These are phyloP conservation scores for Eucalyptus albens DNA, from an alignment of 345 rosid species.

Conservation along the genomic window DNA sequence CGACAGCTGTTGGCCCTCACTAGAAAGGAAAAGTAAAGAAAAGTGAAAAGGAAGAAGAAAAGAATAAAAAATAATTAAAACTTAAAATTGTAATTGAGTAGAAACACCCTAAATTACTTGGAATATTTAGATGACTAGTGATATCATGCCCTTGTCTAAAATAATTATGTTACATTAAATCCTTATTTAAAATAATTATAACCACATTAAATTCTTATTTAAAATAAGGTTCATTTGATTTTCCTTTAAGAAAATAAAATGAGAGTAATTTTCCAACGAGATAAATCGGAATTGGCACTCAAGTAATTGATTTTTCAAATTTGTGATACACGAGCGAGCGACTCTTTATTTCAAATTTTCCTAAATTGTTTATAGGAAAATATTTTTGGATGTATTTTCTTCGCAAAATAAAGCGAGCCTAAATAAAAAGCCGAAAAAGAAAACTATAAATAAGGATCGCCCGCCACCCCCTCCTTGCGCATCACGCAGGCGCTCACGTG, in stretches of 20 bases:
- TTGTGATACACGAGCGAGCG: too few species aligned
- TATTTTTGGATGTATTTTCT: not conserved
- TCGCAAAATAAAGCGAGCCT: not conserved
- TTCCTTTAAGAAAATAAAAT: too few species aligned
- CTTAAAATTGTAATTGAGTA: too few species aligned
- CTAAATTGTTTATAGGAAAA: not conserved
- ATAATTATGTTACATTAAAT: rapidly evolving
- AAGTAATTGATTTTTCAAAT: too few species aligned
- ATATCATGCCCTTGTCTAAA: too few species aligned
- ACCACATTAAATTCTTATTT: too few species aligned
- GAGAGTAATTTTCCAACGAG: too few species aligned
- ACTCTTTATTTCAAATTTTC: too few species aligned
- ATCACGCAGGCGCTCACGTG: not conserved
- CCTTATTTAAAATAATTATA: rapidly evolving
- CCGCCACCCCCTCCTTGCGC: not conserved
- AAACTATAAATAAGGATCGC: not conserved
- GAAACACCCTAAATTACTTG: rapidly evolving
- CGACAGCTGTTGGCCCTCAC: rapidly evolving
- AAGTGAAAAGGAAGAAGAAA: too few species aligned
- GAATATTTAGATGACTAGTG: rapidly evolving
- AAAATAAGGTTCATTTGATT: rapidly evolving
- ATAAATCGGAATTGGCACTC: too few species aligned
- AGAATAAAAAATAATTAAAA: too few species aligned
- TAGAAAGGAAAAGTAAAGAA: too few species aligned
- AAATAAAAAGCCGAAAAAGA: not conserved